phyloP scores from a whole-genome alignment of 352 stramenopile genomes.

The Globisporangium cystogenes region DNA sequence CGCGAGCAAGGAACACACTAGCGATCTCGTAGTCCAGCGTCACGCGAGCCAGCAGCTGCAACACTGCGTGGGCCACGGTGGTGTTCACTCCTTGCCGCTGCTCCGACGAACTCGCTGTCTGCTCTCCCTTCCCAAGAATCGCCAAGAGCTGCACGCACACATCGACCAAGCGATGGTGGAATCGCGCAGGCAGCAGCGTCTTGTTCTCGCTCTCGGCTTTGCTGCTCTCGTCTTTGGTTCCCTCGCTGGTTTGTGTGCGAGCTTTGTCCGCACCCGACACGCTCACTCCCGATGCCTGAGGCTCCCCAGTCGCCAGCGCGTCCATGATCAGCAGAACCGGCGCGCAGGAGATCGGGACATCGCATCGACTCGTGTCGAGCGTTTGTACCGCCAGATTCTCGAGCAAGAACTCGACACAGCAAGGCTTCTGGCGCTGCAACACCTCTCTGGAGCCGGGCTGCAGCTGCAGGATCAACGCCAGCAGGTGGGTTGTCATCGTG shows the following conservation, averaged over 20 bases:
- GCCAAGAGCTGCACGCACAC: constrained; percentile 27
- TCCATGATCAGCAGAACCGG: constrained; percentile 66
- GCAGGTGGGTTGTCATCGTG: constrained; percentile 53
- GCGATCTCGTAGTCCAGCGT: constrained; percentile 74
- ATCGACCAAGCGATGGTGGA: constrained; percentile 31
- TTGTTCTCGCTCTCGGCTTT: constrained; percentile 12
- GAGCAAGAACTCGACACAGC: constrained; percentile 46
- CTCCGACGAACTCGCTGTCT: neutral
- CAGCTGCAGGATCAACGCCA: constrained; percentile 66
- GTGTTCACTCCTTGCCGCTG: constrained; percentile 3
- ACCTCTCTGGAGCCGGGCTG: constrained; percentile 33
- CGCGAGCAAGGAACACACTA: constrained; percentile 40
- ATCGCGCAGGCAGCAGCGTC: constrained; percentile 5
- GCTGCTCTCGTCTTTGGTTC: constrained; percentile 8
- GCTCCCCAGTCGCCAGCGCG: constrained; percentile 23
- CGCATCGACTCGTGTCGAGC: neutral
- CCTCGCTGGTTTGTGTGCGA: constrained; percentile 10
- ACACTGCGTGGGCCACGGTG: constrained; percentile 53
- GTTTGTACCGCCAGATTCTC: constrained; percentile 22
- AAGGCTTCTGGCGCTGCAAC: constrained; percentile 33
- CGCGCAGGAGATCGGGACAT: constrained; percentile 33
- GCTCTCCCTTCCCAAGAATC: constrained; percentile 1
- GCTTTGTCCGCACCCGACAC: neutral
- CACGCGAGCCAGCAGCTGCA: constrained; percentile 64
- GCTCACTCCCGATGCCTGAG: neutral